These are phyloP conservation scores for Aspergillus asperescens DNA, from an alignment of 495 filamentous ascomycete genomes.

Conservation along the genomic window DNA sequence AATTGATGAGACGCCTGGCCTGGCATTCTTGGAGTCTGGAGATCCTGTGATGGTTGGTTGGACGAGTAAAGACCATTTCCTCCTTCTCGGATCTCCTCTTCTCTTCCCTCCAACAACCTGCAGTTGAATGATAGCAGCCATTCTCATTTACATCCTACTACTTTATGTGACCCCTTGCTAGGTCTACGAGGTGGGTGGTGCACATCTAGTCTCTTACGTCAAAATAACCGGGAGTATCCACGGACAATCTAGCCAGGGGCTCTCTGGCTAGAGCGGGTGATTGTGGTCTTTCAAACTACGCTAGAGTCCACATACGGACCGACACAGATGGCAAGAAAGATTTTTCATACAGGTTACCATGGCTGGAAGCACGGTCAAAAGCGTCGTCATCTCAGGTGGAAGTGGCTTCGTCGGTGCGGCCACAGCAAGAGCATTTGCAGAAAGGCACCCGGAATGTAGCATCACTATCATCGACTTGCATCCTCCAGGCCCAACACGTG, in stretches of 20 bases:
- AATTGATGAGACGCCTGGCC: background rate
- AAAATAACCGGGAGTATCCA: background rate
- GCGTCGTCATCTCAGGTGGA: conserved; percentile 52
- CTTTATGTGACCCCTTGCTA: too few species aligned
- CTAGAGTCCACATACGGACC: background rate
- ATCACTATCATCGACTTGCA: conserved; percentile 42
- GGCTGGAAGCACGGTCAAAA: conserved; percentile 19
- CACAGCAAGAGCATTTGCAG: conserved; percentile 37
- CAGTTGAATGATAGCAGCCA: too few species aligned
- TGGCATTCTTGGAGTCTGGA: background rate
- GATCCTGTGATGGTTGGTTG: too few species aligned
- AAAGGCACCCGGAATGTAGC: conserved; percentile 38
- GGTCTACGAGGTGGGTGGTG: background rate
- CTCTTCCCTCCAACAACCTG: background rate
- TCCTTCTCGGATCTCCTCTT: background rate
- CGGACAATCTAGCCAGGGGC: background rate
- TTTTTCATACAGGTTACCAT: too few species aligned
- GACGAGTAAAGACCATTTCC: too few species aligned
- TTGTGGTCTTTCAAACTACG: background rate
- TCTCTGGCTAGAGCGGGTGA: background rate
- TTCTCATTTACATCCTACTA: too few species aligned
- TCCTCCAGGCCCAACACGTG: conserved; percentile 28
- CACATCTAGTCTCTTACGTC: background rate
- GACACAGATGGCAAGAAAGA: background rate
- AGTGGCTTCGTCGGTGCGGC: conserved; percentile 47